Evolutionary conservation across 1,139 yeast genomes (phyloP).

Genomic region (Candida buenavistaensis): DNA sequence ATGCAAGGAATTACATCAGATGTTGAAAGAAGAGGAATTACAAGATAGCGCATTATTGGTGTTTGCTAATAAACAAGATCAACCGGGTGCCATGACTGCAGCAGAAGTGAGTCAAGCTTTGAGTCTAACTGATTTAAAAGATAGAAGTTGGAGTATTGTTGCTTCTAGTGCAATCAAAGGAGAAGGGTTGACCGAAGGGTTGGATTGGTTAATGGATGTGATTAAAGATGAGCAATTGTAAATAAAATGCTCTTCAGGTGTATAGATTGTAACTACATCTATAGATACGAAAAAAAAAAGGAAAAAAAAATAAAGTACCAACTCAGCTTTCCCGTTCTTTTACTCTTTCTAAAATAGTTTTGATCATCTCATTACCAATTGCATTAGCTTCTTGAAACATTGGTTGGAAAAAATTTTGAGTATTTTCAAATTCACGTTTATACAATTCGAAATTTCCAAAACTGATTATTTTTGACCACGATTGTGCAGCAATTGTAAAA

Average conservation of each 20-base stretch:
- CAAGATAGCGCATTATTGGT: conserved; percentile 88
- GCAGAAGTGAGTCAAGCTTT: conserved; percentile 92
- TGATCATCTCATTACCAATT: conserved; percentile 95
- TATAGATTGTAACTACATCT: too few relatives aligned
- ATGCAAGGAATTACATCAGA: conserved; percentile 82
- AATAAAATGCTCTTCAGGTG: conserved; percentile 6
- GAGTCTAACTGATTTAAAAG: conserved; percentile 83
- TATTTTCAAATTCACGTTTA: conserved; percentile 67
- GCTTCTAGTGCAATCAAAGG: conserved; percentile 97
- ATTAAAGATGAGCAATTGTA: conserved; percentile 86
- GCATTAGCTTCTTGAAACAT: conserved; percentile 87
- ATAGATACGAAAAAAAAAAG: conserved; percentile 1
- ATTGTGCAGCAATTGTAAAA: conserved; percentile 76
- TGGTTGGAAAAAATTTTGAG: conserved; percentile 79
- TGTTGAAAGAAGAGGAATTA: conserved; percentile 92
- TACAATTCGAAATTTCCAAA: conserved; percentile 77
- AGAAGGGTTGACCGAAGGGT: conserved; percentile 92
- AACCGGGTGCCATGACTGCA: conserved; percentile 91
- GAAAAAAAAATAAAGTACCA: conserved; percentile 1
- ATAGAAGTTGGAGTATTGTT: conserved; percentile 96
- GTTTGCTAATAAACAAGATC: conserved; percentile 97
- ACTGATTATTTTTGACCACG: conserved; percentile 83
- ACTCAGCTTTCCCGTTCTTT: conserved; percentile 35
- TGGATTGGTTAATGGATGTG: conserved; percentile 96
- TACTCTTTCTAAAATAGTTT: conserved; percentile 66